These are phyloP conservation scores for Candida tibetensis DNA, from an alignment of 805 yeast species.

Conservation along the genomic window DNA sequence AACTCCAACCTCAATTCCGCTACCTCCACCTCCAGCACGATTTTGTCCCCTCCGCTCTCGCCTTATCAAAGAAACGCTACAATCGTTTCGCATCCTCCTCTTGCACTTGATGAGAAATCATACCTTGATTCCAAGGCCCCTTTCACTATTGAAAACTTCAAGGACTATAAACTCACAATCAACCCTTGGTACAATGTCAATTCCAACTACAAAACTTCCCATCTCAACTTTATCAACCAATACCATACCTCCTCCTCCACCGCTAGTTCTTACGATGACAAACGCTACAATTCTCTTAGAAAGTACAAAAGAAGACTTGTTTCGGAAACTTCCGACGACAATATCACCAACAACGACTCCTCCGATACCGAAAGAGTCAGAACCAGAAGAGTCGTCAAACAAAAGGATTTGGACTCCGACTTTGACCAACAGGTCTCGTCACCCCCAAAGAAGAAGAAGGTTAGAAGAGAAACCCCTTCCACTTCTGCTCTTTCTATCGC, in stretches of 20 bases:
- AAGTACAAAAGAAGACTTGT: slow-evolving; percentile 11
- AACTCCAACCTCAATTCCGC: slow-evolving; percentile 3
- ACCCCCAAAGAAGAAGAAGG: slow-evolving; percentile 40
- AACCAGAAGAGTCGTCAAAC: slow-evolving; percentile 55
- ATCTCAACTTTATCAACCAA: slow-evolving; percentile 51
- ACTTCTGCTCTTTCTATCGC: slow-evolving; percentile 28
- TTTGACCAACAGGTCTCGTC: slow-evolving; percentile 20
- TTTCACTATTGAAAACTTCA: slow-evolving; percentile 49
- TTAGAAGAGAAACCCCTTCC: slow-evolving; percentile 26
- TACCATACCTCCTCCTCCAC: slow-evolving; percentile 34
- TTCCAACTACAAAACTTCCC: slow-evolving; percentile 46
- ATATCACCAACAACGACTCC: slow-evolving; percentile 31
- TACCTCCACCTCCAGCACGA: slow-evolving; percentile 12
- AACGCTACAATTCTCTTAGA: slow-evolving; percentile 8
- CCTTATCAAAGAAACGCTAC: slow-evolving; percentile 15
- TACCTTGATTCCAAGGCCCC: slow-evolving; percentile 8
- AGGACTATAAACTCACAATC: slow-evolving; percentile 46
- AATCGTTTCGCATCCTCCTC: slow-evolving; percentile 7
- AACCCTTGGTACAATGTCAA: slow-evolving; percentile 50
- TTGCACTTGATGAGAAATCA: slow-evolving; percentile 8
- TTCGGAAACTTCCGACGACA: slow-evolving; percentile 4
- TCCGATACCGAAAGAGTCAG: slow-evolving; percentile 47
- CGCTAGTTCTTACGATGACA: slow-evolving; percentile 3
- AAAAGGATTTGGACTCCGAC: slow-evolving; percentile 19
- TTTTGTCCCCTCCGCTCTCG: slow-evolving; percentile 28